Evolutionary conservation across 1,284 basidiomycete genomes (phyloP), one percentile per base, ranked within the genome.

Genomic region (Hemileia vastatrix): DNA sequence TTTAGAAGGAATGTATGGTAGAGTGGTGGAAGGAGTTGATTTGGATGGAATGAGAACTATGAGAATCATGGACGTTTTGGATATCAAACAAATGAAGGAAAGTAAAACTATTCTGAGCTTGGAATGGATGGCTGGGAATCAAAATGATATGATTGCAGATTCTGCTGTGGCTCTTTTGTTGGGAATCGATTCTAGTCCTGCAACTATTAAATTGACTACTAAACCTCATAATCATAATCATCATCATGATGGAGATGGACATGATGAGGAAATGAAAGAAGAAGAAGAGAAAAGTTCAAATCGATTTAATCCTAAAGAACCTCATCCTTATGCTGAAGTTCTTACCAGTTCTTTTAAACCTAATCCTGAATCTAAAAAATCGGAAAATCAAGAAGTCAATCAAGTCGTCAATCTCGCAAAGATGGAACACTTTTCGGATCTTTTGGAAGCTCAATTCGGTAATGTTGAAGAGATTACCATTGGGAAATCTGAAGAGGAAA

Each of bases 81-180:
- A 92, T 76, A 83, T 97, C 63, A 92, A 93, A 71, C 83, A 85
- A 57, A 85, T 84, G 0, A 79, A 80, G 33, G 84, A 86, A 68
- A 85, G 87, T 64, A 88, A 94, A 73, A n/a, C n/a, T n/a, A n/a
- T n/a, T n/a, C 76, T 94, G 43, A 86, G 83, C 32, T 79, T 98
- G 32, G 91, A 96, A 76, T 98, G 94, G 94, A 86, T 88, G 61
- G 91, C 92, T n/a, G 91, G 88, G 68, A 87, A 90, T 13, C 90
- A 88, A 72, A 95, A 92, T 72, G 94, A 98, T 76, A 97, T 97
- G 93, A 90, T 98, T 52, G 94, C 94, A 4, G 94, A 98, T 77
- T 91, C 93, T 5, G 88, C 89, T 1, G 77, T 97, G n/a, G 90
- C 93, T 0, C 80, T 98, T 31, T 84, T 97, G 47, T 84, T 90